These are phyloP conservation scores for Mallotus japonicus DNA, from an alignment of 441 rosid genomes.

Conservation along the genomic window DNA sequence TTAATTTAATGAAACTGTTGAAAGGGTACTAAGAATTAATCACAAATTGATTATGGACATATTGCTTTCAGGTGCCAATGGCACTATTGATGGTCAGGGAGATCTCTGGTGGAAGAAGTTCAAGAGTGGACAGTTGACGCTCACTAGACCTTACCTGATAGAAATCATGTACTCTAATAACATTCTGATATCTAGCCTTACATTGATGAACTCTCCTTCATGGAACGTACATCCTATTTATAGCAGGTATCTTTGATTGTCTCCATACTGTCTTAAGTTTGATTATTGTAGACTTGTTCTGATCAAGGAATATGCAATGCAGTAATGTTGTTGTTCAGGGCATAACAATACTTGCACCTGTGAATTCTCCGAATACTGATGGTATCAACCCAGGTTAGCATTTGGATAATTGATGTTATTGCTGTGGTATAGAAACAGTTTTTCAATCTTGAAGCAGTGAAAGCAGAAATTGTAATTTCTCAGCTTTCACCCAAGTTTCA, in stretches of 20 bases:
- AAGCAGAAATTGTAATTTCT: neutral
- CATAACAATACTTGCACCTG: constrained; percentile 68
- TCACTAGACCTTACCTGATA: constrained; percentile 73
- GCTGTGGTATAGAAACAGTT: neutral
- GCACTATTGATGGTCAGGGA: constrained; percentile 82
- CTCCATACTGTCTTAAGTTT: neutral
- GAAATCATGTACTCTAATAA: constrained; percentile 65
- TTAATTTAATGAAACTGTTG: neutral
- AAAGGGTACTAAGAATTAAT: neutral
- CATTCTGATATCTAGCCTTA: constrained; percentile 66
- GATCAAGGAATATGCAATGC: constrained; percentile 23
- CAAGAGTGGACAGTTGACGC: constrained; percentile 36
- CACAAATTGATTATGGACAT: neutral
- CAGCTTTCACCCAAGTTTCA: neutral
- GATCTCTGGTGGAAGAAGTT: constrained; percentile 72
- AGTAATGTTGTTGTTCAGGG: constrained; percentile 52
- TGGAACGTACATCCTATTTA: constrained; percentile 85
- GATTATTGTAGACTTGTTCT: neutral
- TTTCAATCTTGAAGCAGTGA: neutral
- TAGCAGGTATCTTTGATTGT: constrained; percentile 34
- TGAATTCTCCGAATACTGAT: constrained; percentile 73
- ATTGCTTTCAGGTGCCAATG: constrained; percentile 61
- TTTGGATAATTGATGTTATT: neutral
- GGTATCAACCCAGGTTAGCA: constrained; percentile 84
- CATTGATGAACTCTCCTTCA: constrained; percentile 72